Base-by-base conservation (phyloP, 495 filamentous ascomycete species). In the Trichoderma asperelloides region DNA sequence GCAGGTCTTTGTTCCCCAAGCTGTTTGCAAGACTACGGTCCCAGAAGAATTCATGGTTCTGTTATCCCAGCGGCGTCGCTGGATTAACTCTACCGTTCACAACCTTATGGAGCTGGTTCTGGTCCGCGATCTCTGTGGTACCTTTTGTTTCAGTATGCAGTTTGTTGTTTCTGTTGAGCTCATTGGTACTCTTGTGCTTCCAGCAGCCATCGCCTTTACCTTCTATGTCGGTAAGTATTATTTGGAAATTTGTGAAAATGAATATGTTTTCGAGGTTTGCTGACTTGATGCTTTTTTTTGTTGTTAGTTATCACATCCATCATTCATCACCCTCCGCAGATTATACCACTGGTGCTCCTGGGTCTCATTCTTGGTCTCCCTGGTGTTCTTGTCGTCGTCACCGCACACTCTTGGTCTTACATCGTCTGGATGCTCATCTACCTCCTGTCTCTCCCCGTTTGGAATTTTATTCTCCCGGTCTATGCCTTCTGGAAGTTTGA, bases 401-500 rank as follows among this genome's bases (percentile, higher is more conserved):
- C 96, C 0, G 96, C 96, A n/a, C 92, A 97, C 77, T 91, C 91
- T 64, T 88, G 89, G 82, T 89, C 92, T 3, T 99, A 99, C 73
- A 89, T 99, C 37, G 74, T 90, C 45, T 99, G 96, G 96, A 97
- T 99, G 96, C 71, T 91, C 18, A 92, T 98, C 76, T 99, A 99
- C 70, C 87, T 99, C 21, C 43, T 92, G 51, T 97, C 95, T 0
- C 87, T 99, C 0, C 96, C 96, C 0, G 86, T 99, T 67, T 99
- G 96, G 96, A 99, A 99, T 77, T 96, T 97, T 70, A 83, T 99
- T 18, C 88, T 99, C 3, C 96, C 96, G 0, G 85, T 85, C 18
- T 99, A 99, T 72, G 91, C 96, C 7, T 99, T 92, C 81, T 99
- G 96, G 96, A 97, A 99, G 76, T 99, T 99, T 75, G 96, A 99